phyloP scores from a whole-genome alignment of 257 asterid genomes.

The Plantago major region DNA sequence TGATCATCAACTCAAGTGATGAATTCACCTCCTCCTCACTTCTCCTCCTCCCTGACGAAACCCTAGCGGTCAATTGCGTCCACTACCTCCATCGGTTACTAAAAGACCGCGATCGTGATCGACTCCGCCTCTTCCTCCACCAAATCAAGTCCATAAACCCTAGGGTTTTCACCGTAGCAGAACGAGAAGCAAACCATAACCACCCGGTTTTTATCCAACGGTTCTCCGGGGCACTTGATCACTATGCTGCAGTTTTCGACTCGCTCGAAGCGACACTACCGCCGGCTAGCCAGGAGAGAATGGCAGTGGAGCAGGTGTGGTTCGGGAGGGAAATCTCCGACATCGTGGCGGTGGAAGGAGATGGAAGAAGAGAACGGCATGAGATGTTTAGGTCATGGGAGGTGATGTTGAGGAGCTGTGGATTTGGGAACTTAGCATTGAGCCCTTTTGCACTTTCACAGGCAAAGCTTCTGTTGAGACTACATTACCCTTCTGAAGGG shows the following conservation, averaged over 20 bases:
- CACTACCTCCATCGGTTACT: slow-evolving; percentile 68
- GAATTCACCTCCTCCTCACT: slow-evolving; percentile 36
- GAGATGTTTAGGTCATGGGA: slow-evolving; percentile 86
- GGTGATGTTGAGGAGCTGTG: slow-evolving; percentile 52
- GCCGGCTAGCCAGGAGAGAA: slow-evolving; percentile 69
- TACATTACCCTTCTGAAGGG: slow-evolving; percentile 96
- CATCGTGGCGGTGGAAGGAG: slow-evolving; percentile 70
- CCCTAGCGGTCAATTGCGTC: slow-evolving; percentile 82
- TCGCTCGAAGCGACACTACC: slow-evolving; percentile 93
- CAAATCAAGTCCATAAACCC: slow-evolving; percentile 63
- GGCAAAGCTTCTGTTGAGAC: slow-evolving; percentile 74
- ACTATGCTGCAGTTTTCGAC: slow-evolving; percentile 80
- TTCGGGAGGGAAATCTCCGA: slow-evolving; percentile 78
- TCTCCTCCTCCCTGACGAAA: slow-evolving; percentile 58
- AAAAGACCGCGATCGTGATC: slow-evolving; percentile 54
- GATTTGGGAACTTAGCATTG: slow-evolving; percentile 55
- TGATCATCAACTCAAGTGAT: slow-evolving; percentile 38
- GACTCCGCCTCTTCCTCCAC: slow-evolving; percentile 56
- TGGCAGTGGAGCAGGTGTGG: slow-evolving; percentile 76
- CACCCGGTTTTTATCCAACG: slow-evolving; percentile 67
- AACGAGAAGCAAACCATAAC: slow-evolving; percentile 80
- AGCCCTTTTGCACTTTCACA: slow-evolving; percentile 85
- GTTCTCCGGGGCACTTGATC: slow-evolving; percentile 76
- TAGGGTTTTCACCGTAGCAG: slow-evolving; percentile 60
- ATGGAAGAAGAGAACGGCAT: slow-evolving; percentile 58